These are phyloP conservation scores for Hippophae tibetana DNA, from an alignment of 306 rosid species.

Conservation along the genomic window DNA sequence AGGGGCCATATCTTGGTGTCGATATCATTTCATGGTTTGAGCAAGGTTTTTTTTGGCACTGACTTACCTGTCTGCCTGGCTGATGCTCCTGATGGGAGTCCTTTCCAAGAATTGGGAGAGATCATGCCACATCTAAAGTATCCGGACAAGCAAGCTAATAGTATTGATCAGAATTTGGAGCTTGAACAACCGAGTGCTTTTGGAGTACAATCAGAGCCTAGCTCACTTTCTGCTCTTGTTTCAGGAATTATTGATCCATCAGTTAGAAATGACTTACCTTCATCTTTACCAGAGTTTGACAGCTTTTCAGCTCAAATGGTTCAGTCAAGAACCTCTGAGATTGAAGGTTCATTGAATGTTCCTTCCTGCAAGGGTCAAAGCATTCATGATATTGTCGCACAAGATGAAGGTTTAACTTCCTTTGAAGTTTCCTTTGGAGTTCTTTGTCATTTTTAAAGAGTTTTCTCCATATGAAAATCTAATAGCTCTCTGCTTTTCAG, in stretches of 20 bases:
- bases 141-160: constrained; percentile 16
- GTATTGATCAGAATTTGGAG: constrained; percentile 19
- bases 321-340: constrained; percentile 27
- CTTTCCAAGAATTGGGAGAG: constrained; percentile 41
- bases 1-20: constrained; percentile 48
- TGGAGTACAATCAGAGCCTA: constrained; percentile 22
- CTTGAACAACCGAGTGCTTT: constrained; percentile 23
- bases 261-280: constrained; percentile 15
- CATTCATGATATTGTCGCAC: constrained; percentile 27
- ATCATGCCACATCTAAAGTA: constrained; percentile 41
- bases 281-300: constrained; percentile 21
- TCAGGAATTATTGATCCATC: constrained; percentile 19
- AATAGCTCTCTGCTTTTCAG: constrained; percentile 15
- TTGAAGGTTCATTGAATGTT: constrained; percentile 26
- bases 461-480: background rate
- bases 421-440: background rate
- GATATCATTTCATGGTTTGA: constrained; percentile 56
- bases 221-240: constrained; percentile 23
- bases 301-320: constrained; percentile 26
- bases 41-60: constrained; percentile 52
- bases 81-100: constrained; percentile 39
- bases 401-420: constrained; percentile 38
- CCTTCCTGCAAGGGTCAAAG: constrained; percentile 30
- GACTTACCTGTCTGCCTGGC: constrained; percentile 47
- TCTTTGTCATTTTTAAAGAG: background rate